phyloP scores from a whole-genome alignment of 805 yeast genomes.

The Candida dajiaensis region DNA sequence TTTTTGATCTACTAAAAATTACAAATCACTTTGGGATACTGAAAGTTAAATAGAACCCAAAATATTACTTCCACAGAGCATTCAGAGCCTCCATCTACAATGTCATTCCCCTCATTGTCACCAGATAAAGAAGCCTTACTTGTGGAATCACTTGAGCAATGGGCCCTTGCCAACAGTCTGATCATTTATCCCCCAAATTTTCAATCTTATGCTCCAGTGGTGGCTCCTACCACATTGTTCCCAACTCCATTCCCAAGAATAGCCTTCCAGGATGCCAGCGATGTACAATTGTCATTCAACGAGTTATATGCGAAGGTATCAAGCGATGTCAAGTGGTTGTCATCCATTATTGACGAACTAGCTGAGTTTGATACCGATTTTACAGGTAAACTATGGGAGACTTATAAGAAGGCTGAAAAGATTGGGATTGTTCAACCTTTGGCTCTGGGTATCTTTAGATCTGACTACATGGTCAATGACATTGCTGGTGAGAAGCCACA shows the following conservation, averaged over 20 bases:
- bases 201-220: slow-evolving; percentile 36
- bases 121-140: slow-evolving; percentile 25
- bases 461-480: slow-evolving; percentile 74
- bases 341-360: slow-evolving; percentile 45
- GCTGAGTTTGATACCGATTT: slow-evolving; percentile 64
- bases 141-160: slow-evolving; percentile 53
- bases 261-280: slow-evolving; percentile 61
- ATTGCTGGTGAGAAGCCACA: slow-evolving; percentile 34
- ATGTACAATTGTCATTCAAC: slow-evolving; percentile 65
- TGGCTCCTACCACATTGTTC: slow-evolving; percentile 83
- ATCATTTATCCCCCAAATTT: slow-evolving; percentile 70
- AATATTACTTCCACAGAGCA: no score
- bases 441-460: slow-evolving; percentile 79
- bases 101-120: slow-evolving; percentile 26
- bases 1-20: background rate
- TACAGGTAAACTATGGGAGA: slow-evolving; percentile 70
- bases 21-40: background rate
- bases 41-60: no score
- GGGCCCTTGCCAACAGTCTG: slow-evolving; percentile 76
- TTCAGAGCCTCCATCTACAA: background rate
- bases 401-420: slow-evolving; percentile 44
- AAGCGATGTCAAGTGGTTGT: slow-evolving; percentile 58
- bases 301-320: slow-evolving; percentile 65
- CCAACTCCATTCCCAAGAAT: slow-evolving; percentile 83
- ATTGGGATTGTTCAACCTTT: slow-evolving; percentile 56